Base-by-base conservation (phyloP, 2,329 filamentous ascomycete genomes). In the Ceratocystis variospora region DNA sequence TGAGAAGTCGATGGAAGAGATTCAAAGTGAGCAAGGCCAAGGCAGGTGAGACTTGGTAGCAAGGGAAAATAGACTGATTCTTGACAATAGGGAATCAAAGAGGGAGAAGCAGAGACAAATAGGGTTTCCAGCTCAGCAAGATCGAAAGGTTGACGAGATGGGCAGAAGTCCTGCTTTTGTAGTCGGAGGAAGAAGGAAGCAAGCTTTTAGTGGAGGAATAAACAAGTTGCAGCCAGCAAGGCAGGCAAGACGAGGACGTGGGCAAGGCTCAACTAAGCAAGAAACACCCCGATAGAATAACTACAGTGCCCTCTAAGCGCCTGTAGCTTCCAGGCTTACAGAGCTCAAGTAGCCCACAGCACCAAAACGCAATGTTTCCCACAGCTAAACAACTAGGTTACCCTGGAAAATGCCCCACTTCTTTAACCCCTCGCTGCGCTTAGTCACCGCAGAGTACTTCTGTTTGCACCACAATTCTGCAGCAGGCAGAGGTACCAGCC, bases 381-480 rank as follows among this genome's bases (percentile, higher is more conserved):
- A 1, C 37, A 15, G 37, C 37, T 41, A 5, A 41, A 15, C 37
- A 15, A 10, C 37, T 41, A 41, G 31, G 10, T 6, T 46, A 33
- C 46, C 33, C 19, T 19, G 3, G 25, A 15, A 31, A 57, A 33
- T 66, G 55, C 44, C 57, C 66, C 66, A 65, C 66, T 67, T 37
- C 28, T 55, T 33, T 55, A n/a, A 31, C 55, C 66, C 66, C 62
- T 64, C 50, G 50, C 63, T 57, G 66, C 12, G 37, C 59, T 67
- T 67, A 67, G 66, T 67, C 62, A 67, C 17, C 53, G 19, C 28
- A 59, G 62, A 22, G 45, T 62, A 61, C 45, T 22, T 50, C 19
- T 15, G 1, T 15, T 4, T 19, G 10, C 53, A 61, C 44, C 17
- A n/a, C 28, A 63, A 50, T 41, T 19, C 17, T 37, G 28, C 44